Evolutionary conservation across 1,284 basidiomycete species (phyloP).

Genomic region (Moniliophthora roreri): DNA sequence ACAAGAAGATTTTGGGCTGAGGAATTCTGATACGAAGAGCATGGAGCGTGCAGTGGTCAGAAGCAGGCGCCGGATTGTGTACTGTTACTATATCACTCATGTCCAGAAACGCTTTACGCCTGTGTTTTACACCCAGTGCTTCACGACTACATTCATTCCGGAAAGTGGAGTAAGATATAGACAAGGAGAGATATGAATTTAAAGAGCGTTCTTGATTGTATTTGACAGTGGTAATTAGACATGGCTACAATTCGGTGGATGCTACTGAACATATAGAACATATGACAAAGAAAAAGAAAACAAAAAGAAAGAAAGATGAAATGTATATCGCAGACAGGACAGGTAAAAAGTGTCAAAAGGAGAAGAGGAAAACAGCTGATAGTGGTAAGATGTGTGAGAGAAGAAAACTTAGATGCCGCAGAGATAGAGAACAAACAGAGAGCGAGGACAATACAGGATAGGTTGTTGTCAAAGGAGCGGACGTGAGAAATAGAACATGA

Average conservation of each 20-base stretch:
- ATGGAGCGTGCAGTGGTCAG: no score
- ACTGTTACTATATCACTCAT: no score
- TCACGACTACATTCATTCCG: no score
- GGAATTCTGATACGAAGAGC: no score
- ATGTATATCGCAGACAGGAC: slow-evolving; percentile 15
- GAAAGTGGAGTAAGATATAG: no score
- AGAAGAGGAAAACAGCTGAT: slow-evolving; percentile 6
- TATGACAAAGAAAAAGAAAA: not conserved
- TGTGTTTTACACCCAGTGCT: no score
- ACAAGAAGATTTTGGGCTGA: no score
- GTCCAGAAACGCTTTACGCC: no score
- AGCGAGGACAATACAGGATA: not conserved
- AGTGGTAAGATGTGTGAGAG: slow-evolving; percentile 13
- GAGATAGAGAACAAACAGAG: slow-evolving; percentile 4
- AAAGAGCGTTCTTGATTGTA: not conserved
- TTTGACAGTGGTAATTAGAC: slow-evolving; percentile 6
- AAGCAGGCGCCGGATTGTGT: no score
- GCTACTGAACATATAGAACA: slow-evolving; percentile 5
- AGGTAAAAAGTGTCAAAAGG: slow-evolving; percentile 12
- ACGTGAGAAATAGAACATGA: slow-evolving; percentile 1
- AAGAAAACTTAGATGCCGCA: not conserved
- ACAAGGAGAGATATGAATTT: not conserved
- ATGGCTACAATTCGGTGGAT: slow-evolving; percentile 12
- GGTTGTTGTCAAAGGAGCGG: not conserved
- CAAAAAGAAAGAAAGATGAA: slow-evolving; percentile 2